phyloP scores from a whole-genome alignment of 2,329 filamentous ascomycete species.

The Exophiala dermatitidis region DNA sequence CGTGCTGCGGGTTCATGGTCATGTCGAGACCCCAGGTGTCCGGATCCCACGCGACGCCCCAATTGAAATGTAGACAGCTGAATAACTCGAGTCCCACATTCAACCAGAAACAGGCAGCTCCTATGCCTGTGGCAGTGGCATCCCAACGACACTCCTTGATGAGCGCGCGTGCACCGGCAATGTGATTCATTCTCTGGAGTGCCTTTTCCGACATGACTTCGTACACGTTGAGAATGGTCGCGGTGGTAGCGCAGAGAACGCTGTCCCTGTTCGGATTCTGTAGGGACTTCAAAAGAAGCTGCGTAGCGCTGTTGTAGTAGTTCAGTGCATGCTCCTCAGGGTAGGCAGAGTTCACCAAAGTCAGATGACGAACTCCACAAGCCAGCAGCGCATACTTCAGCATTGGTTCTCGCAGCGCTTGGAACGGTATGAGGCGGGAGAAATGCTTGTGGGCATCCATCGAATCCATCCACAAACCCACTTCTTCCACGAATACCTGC shows the following conservation, averaged over 20 bases:
- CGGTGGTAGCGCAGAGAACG: conserved; percentile 76
- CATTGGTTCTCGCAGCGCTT: conserved; percentile 76
- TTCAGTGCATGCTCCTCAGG: conserved; percentile 68
- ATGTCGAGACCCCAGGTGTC: conserved; percentile 85
- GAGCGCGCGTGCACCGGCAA: conserved; percentile 72
- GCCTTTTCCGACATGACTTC: conserved; percentile 83
- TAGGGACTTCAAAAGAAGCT: conserved; percentile 64
- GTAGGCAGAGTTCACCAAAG: conserved; percentile 59
- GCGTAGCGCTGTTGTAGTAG: conserved; percentile 82
- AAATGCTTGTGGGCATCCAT: conserved; percentile 84
- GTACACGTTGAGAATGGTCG: conserved; percentile 83
- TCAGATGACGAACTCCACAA: conserved; percentile 76
- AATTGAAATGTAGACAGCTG: conserved; percentile 78
- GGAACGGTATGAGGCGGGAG: conserved; percentile 72
- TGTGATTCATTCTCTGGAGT: conserved; percentile 78
- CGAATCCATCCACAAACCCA: conserved; percentile 90
- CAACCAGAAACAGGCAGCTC: conserved; percentile 87
- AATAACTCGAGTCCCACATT: conserved; percentile 88
- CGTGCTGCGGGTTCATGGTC: conserved; percentile 53
- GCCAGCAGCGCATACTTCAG: conserved; percentile 81
- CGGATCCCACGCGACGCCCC: conserved; percentile 79
- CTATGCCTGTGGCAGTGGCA: conserved; percentile 68
- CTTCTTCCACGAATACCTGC: conserved; percentile 85
- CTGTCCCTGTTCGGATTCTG: conserved; percentile 81
- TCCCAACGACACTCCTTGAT: conserved; percentile 90